A percentile compares a stretch with the other conserved stretches of the same genome.
Conservation (phyloP, 2,329 filamentous ascomycete genomes). For the Monosporascus cannonballus region DNA sequence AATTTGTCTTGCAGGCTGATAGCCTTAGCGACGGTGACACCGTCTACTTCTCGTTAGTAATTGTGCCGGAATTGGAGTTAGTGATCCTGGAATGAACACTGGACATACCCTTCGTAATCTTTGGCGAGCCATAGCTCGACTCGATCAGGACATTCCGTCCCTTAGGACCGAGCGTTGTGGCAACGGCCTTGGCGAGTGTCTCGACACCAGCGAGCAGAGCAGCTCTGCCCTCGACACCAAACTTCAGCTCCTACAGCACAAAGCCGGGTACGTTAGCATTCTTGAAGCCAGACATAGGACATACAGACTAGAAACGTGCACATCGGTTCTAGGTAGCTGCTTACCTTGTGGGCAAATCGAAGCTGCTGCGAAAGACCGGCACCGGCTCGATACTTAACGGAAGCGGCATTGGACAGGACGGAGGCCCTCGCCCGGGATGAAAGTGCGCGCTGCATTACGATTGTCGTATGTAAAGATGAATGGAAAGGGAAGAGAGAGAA, state of each 20-base stretch:
- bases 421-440: constrained; percentile 74
- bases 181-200: constrained; percentile 91
- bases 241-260: constrained; percentile 79
- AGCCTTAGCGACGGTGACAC: constrained; percentile 84
- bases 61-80: neutral
- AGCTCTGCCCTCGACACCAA: constrained; percentile 90
- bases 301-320: neutral
- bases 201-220: constrained; percentile 89
- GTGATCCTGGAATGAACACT: neutral
- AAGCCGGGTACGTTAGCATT: constrained; percentile 11
- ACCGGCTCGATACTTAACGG: constrained; percentile 57
- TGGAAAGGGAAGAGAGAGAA: constrained; percentile 16
- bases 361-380: constrained; percentile 76
- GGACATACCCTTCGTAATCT: constrained; percentile 93
- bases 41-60: constrained; percentile 49
- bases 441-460: constrained; percentile 92
- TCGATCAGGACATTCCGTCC: constrained; percentile 98
- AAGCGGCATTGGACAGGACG: constrained; percentile 63
- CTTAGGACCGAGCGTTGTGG: constrained; percentile 95
- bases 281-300: constrained; percentile 8
- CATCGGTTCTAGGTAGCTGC: constrained; percentile 5
- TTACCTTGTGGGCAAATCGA: constrained; percentile 95
- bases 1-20: constrained; percentile 97
- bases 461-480: constrained; percentile 19
- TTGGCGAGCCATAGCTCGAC: constrained; percentile 96